Evolutionary conservation across 306 rosid genomes (phyloP).

Genomic region (Dryas drummondii): DNA sequence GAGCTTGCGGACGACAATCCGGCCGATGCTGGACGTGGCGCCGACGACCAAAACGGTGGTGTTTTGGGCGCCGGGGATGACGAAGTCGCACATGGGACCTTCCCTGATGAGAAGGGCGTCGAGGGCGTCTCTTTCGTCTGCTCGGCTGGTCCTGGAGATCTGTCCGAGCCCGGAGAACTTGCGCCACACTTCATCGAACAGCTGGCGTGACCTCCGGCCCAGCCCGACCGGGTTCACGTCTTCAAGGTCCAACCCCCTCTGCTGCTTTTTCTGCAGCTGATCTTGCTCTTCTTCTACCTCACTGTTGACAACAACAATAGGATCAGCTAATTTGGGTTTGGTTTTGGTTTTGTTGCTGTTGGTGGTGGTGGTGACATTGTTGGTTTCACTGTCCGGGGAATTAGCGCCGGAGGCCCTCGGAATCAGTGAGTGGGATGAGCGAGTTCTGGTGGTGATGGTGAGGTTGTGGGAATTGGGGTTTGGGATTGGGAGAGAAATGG

Average conservation of each 20-base stretch:
- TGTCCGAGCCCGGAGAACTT: constrained; percentile 92
- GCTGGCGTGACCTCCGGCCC: constrained; percentile 76
- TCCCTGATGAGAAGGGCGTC: constrained; percentile 78
- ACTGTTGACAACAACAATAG: neutral
- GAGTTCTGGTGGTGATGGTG: neutral
- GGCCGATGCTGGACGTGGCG: constrained; percentile 88
- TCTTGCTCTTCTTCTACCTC: constrained; percentile 14
- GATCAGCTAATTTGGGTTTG: neutral
- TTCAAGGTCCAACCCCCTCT: constrained; percentile 57
- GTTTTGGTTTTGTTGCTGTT: neutral
- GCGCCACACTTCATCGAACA: constrained; percentile 94
- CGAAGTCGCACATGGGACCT: constrained; percentile 94
- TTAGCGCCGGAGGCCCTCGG: constrained; percentile 13
- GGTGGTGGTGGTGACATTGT: constrained; percentile 3
- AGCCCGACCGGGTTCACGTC: constrained; percentile 94
- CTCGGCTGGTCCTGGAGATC: constrained; percentile 72
- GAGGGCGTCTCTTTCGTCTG: constrained; percentile 67
- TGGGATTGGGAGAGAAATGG: constrained; percentile 5
- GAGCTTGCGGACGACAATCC: constrained; percentile 86
- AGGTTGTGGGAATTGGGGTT: constrained; percentile 17
- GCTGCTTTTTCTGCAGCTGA: constrained; percentile 34
- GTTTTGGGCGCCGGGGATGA: constrained; percentile 87
- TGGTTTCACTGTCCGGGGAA: neutral
- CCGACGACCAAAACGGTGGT: constrained; percentile 90
- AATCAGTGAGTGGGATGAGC: neutral